Base-by-base conservation (phyloP, 2,329 filamentous ascomycete genomes). In the Colletotrichum plurivorum region DNA sequence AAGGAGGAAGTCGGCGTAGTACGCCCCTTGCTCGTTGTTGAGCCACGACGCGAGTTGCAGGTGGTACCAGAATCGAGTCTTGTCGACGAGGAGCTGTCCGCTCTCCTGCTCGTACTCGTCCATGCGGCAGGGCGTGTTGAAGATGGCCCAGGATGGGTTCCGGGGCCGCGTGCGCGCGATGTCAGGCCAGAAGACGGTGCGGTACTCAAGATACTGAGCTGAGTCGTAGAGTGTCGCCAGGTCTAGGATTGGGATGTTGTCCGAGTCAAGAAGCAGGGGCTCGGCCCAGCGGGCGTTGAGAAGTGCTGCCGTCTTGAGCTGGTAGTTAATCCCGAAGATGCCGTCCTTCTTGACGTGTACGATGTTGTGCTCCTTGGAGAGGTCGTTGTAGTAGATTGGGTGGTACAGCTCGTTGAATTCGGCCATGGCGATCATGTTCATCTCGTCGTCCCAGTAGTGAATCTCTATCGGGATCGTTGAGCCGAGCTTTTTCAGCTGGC, bases 241-340 rank as follows among this genome's bases (percentile, higher is more conserved):
- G 20, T 67, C 59, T 0, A 68, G n/a, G 8, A 68, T 59, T 1
- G 65, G 60, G 5, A 68, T 59, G 41, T 65, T 64, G 60, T 58
- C 65, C 0, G 46, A 68, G 8, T 64, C 61, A 3, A 68, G 41
- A 3, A 58, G 25, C 3, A 68, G 22, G 1, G 65, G 61, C n/a
- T 67, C 64, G 3, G 59, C 25, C 59, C 64, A 67, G 2, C 45
- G 60, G 7, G 64, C 53, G 13, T 67, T 67, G 1, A 67, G 59
- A 3, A 67, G 15, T 4, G 64, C 64, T 22, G 59, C 64, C 12
- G 64, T 67, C 39, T 67, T 67, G 12, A 67, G 59, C 52, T 67
- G 64, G n/a, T 67, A 67, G 39, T 67, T 67, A 15, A 67, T 67
- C 15, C 64, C 64, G 31, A 67, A 67, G 13, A 56, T 52, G 18